Percentiles rank a stretch among this genome's conserved stretches.
Conservation (phyloP, 345 rosid genomes). For the Boechera retrofracta region DNA sequence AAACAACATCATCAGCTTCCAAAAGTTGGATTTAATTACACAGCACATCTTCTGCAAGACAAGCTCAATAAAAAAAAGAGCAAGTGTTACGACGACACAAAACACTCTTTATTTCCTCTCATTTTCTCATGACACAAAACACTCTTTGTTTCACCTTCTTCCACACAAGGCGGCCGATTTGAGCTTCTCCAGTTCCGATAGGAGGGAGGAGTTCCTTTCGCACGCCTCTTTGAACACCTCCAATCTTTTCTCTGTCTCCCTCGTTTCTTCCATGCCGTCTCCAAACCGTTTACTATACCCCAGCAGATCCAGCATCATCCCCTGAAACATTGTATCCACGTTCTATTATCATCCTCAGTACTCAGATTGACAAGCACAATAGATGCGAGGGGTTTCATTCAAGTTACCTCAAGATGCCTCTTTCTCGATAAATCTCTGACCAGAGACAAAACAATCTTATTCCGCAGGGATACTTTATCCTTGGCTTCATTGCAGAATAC, state of each 20-base stretch:
- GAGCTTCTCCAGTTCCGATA: conserved; percentile 66
- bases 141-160: neutral
- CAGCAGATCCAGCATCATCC: conserved; percentile 71
- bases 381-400: neutral
- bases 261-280: conserved; percentile 40
- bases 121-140: neutral
- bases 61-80: neutral
- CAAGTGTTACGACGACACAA: neutral
- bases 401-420: conserved; percentile 66
- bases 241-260: conserved; percentile 47
- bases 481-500: conserved; percentile 49
- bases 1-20: too few relatives aligned
- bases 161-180: conserved; percentile 24
- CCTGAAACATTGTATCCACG: conserved; percentile 48
- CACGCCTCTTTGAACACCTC: conserved; percentile 64
- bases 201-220: conserved; percentile 62
- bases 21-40: too few relatives aligned
- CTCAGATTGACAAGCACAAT: neutral
- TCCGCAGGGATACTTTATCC: conserved; percentile 50
- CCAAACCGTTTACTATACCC: conserved; percentile 41
- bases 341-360: conserved; percentile 1
- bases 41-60: neutral
- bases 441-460: conserved; percentile 68
- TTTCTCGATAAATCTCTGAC: conserved; percentile 70
- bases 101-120: neutral